Base-by-base conservation (phyloP, 2,329 filamentous ascomycete species). In the Lojkania enalia region DNA sequence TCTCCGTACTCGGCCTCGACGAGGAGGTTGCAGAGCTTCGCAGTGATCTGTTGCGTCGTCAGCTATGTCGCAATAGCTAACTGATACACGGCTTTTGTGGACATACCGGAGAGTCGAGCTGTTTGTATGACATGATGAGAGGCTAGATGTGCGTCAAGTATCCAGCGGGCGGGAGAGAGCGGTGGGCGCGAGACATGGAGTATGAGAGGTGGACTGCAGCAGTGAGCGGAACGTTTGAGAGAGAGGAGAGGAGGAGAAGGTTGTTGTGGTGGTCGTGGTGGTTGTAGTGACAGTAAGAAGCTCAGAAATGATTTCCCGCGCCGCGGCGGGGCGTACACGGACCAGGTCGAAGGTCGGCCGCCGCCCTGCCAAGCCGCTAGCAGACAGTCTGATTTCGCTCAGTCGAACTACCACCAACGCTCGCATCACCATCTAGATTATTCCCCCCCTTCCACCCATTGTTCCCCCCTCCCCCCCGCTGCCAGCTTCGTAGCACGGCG, bases 1-100 rank as follows among this genome's bases (percentile, higher is more conserved):
- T 95, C 88, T 66, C 94, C 94, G 71, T 94, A 92, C 48, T 88
- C 80, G 68, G 96, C 90, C 66, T 90, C 85, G 53, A 97, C 86
- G 52, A 96, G 81, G 67, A 95, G 84, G 75, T 86, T 82, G 77
- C 90, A 96, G 66, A 97, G 88, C 81, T 96, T 89, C 64, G 87
- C 84, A 57, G 87, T 74, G 73, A 84, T 77, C 88, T 92, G 88
- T 80, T 20, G 44, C 35, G 3, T 35, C 18, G 55, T 66, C 84
- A 79, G 52, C 49, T 48, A 46, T 54, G n/a, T n/a, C n/a, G n/a
- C n/a, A n/a, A n/a, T n/a, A n/a, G n/a, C n/a, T n/a, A 50, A 52
- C 57, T 60, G 69, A 69, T 68, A 39, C 39, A n/a, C n/a, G n/a
- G n/a, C n/a, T n/a, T n/a, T n/a, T n/a, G 35, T 29, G 29, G 25